Evolutionary conservation across 2,329 filamentous ascomycete species (phyloP), one percentile per base, ranked within the genome.

Genomic region (Xylaria sp.): DNA sequence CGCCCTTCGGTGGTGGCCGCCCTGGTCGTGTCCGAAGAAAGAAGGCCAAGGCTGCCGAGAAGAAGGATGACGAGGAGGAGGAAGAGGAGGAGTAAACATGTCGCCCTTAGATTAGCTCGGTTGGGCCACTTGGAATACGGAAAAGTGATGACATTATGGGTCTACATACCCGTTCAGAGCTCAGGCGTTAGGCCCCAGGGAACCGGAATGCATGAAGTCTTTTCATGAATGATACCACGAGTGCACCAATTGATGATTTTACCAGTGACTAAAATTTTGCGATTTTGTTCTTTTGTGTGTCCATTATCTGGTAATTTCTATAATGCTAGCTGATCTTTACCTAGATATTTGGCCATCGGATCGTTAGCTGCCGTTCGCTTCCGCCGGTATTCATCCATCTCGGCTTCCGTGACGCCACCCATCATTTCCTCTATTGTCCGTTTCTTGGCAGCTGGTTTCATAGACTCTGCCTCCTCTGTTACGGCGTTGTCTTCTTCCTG

Each of bases 21-120:
- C 93, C 94, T 79, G 96, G 96, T 77, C 96, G 96, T 90, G 95
- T 97, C 81, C 91, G 93, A 85, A 96, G 96, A 90, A 99, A 98
- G 96, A 99, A 98, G 94, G 93, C 94, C 83, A 95, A 93, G 88
- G 93, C 96, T 77, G 93, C 94, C 71, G 93, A 96, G 86, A 91
- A 90, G 83, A 91, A 89, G 81, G 92, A 90, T 76, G 92, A 87
- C 69, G 92, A 85, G 67, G 95, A 89, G 77, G 94, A 93, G 77
- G 94, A 93, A 79, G 95, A 97, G 82, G 94, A 96, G 77, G 94
- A 88, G 81, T 87, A 88, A 81, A 86, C 71, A 59, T 58, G 66
- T 67, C 69, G 69, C 72, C 68, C 71, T 57, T 62, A 20, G 73
- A 74, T 73, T 77, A 70, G 71, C 71, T 63, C 27, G 61, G 69